Evolutionary conservation across 441 rosid species (phyloP), one percentile per base, ranked within the genome.

Genomic region (Omphalea diandra): DNA sequence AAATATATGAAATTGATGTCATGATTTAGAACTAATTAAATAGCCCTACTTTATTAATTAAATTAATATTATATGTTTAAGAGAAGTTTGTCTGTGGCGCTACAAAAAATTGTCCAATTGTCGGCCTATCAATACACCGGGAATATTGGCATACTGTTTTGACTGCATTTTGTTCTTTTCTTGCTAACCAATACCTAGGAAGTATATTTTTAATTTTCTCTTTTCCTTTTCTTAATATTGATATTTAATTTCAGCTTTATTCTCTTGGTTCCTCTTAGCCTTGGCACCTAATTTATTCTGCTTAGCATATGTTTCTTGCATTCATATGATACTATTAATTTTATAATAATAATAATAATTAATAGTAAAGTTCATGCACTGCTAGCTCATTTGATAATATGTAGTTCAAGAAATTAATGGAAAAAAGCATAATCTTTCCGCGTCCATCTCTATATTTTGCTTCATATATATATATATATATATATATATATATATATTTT

Each of bases 61-160:
- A 10, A 24, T 10, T 18, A 43, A 27, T 31, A 41, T 15, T 5
- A 20, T 38, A 17, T 35, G 29, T 53, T 27, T 47, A 55, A 17
- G 43, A 33, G 47, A 15, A 40, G 35, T 33, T 36, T 71, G 69
- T 71, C 50, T 53, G 52, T 4, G 0, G 5, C 4, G 38, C 35
- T 27, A 49, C 64, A 63, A 35, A 58, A 27, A 36, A 20, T 46
- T 75, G 78, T 69, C 78, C 35, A 29, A 64, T 49, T 70, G 74
- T 75, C 71, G 70, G 74, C 71, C 78, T 69, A 58, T 64, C 78
- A 75, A 54, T 62, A 26, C 74, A 70, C 63, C 74, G 74, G 67
- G 74, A 75, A 75, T 75, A 75, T 70, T 75, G 78, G 70, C 38
- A 27, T 20, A 12, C 3, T 63, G 64, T 44, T 63, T 61, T 61